Base-by-base conservation (phyloP, 2,329 filamentous ascomycete genomes). In the Penicillium frequentans region DNA sequence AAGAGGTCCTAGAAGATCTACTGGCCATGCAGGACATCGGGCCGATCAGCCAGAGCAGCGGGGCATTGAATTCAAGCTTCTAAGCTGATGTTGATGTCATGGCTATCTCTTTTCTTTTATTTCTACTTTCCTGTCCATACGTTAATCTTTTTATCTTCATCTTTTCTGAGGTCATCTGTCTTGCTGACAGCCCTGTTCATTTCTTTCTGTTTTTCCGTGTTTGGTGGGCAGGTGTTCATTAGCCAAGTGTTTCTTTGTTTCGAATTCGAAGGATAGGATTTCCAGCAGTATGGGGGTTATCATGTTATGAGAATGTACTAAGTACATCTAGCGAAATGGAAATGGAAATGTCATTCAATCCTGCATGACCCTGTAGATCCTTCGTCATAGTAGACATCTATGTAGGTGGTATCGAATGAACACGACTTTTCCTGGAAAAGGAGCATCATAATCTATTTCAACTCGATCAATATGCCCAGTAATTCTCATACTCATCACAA, bases 1-100 rank as follows among this genome's bases (percentile, higher is more conserved):
- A 96, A 65, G 85, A 87, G 29, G 79, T 78, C 3, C 82, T 88
- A 59, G 60, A 63, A 6, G 82, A 82, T 29, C 88, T 89, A 80
- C 73, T 75, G 24, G 82, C 85, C 61, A 84, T 87, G 58, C 74
- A 77, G 57, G 72, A 72, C 50, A 69, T 76, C 49, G 68, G 65
- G 13, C 65, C 67, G 14, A 71, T 71, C 60, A 75, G 73, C 52
- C 72, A 74, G 51, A 62, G 66, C 54, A 72, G 72, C 35, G 69
- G 68, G 62, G 66, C 70, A 16, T 67, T 71, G 58, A 55, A 35
- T 5, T 33, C n/a, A 27, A n/a, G 23, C 39, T 23, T 31, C 49
- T 35, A 23, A 23, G 19, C 5, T 21, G 39, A 42, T 39, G 24
- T 24, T 14, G 24, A 33, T 48, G 13, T 24, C 7, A 47, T 26